Percentiles rank a stretch among this genome's conserved stretches.
Conservation (phyloP, 768 basidiomycete genomes). For the Naganishia vaughanmartiniae region DNA sequence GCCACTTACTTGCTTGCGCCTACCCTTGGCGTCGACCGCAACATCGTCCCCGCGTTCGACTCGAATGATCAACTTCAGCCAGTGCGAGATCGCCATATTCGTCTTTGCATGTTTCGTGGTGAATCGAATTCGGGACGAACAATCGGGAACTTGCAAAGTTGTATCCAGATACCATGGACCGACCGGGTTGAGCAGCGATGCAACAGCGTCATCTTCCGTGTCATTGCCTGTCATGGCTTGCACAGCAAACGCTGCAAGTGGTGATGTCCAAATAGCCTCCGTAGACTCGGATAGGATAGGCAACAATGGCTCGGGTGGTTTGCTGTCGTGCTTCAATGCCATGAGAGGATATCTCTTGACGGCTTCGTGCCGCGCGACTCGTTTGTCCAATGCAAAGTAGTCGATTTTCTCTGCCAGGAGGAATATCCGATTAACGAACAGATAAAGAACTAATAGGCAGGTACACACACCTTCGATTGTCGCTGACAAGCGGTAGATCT, state of each 20-base stretch:
- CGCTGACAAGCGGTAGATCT: constrained; percentile 69
- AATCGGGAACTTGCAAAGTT: constrained; percentile 66
- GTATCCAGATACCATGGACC: constrained; percentile 85
- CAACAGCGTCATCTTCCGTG: constrained; percentile 45
- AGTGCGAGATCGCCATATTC: constrained; percentile 71
- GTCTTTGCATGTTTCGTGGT: constrained; percentile 75
- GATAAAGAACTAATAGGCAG: neutral
- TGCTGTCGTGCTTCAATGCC: constrained; percentile 61
- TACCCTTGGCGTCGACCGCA: constrained; percentile 65
- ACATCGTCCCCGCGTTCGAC: constrained; percentile 76
- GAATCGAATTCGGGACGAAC: constrained; percentile 60
- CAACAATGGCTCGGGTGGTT: constrained; percentile 61
- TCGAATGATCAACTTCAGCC: constrained; percentile 75
- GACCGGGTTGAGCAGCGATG: constrained; percentile 53
- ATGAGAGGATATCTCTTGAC: constrained; percentile 64
- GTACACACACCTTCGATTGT: constrained; percentile 70
- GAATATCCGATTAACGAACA: neutral
- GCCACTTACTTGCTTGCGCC: constrained; percentile 61
- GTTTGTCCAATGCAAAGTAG: constrained; percentile 69
- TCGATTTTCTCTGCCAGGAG: constrained; percentile 68
- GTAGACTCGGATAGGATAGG: constrained; percentile 72
- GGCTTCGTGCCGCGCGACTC: constrained; percentile 69
- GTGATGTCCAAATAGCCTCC: constrained; percentile 63
- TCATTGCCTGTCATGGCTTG: constrained; percentile 47
- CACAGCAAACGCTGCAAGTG: constrained; percentile 59